Base-by-base conservation (phyloP, 768 basidiomycete species). In the Suillus cothurnatus region DNA sequence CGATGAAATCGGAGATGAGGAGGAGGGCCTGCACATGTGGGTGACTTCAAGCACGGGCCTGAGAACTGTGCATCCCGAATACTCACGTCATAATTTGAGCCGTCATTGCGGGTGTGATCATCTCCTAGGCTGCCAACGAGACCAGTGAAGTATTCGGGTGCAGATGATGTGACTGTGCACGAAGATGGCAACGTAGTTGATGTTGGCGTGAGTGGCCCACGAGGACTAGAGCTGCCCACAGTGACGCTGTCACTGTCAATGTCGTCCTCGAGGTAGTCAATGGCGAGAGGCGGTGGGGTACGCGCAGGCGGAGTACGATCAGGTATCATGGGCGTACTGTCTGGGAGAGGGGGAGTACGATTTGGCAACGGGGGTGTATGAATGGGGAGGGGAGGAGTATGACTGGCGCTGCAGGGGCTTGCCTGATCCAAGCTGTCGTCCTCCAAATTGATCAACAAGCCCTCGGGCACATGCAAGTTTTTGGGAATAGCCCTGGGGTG, bases 81-180 rank as follows among this genome's bases (percentile, higher is more conserved):
- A 79, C 87, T 81, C 75, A 90, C 91, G 74, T 92, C 90, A 74
- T 89, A 90, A 70, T 88, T 81, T 19, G 80, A 71, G 21, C 86
- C 86, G 68, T 85, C 81, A 39, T 79, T 74, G 56, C 71, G 75
- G 6, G 70, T 72, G 41, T 80, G 78, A 11, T 66, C 68, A 23
- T 82, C 81, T 26, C 84, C 82, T n/a, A 91, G 72, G 26, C 81
- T 81, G 31, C 88, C 82, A 19, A 88, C 81, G 28, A 91, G 77
- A 14, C 88, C 74, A 71, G 88, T 88, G 60, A 93, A 79, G 70
- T 91, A 90, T 21, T 89, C 88, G 64, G 83, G 74, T 39, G 72
- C 72, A 14, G 70, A 72, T 66, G 64, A 70, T 32, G 72, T 74
- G 6, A 79, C 77, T 36, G 74, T 76, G 61, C 71, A 71, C 0